A percentile compares a stretch with the other conserved stretches of the same genome.
Evolutionary conservation across 2,329 filamentous ascomycete species (phyloP).

Genomic region (Talaromyces sp.): DNA sequence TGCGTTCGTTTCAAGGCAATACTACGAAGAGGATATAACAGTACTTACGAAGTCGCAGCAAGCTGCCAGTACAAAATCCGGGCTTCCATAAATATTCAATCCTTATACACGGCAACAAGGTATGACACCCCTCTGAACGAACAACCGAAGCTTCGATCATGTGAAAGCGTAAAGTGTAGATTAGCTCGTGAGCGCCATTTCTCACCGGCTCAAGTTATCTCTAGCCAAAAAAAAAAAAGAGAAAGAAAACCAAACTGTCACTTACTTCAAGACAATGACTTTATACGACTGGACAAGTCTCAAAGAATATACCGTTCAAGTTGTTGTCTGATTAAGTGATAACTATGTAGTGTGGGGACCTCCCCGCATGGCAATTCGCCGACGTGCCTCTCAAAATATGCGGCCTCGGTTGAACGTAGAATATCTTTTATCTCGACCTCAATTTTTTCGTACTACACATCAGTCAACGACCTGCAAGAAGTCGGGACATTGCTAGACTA

Average conservation of each 20-base stretch:
- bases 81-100: background rate
- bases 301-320: too few species aligned
- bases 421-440: background rate
- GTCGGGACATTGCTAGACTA: background rate
- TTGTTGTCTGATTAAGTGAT: too few species aligned
- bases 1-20: background rate
- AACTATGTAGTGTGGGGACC: background rate
- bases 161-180: background rate
- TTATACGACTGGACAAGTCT: too few species aligned
- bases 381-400: background rate
- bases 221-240: too few species aligned
- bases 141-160: background rate
- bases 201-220: background rate
- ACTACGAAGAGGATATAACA: too few species aligned
- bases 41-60: too few species aligned
- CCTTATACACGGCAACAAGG: too few species aligned
- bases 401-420: conserved; percentile 3
- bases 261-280: background rate
- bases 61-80: too few species aligned
- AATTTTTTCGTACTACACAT: background rate
- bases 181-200: background rate
- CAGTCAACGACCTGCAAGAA: background rate
- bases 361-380: conserved; percentile 3
- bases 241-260: background rate
- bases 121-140: too few species aligned